Evolutionary conservation across 1,284 basidiomycete species (phyloP), one percentile per base, ranked within the genome.

Genomic region (Naganishia sp.): DNA sequence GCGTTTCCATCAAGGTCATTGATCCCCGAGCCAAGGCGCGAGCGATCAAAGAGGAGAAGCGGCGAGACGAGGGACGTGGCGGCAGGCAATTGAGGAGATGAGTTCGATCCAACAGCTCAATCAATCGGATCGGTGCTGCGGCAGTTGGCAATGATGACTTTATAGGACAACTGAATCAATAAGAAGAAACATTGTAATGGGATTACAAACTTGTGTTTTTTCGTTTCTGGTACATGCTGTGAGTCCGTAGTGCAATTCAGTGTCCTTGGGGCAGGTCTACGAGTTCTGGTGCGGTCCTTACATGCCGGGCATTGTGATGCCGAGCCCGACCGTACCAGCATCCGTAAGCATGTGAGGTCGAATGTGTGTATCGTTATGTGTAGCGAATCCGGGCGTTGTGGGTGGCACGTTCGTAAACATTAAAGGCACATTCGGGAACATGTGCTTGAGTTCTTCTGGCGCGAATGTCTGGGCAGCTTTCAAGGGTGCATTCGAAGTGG

Each of bases 11-110:
- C 21, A 61, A 80, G 78, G 78, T 80, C n/a, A 79, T 80, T 53
- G 78, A 80, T 66, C 77, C 78, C 6, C 69, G 77, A 47, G 77
- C 77, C 4, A 80, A 80, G 63, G 78, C 77, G 0, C 68, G 74
- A 11, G 72, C 75, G 43, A 46, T 80, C 5, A 72, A 71, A 6
- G 71, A 71, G 31, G 54, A 73, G 23, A 70, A 73, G 15, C 32
- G 47, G 18, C 47, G 47, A 28, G 58, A 51, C 43, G 49, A 61
- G 17, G 25, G 41, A 28, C 58, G 58, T n/a, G 58, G 47, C 18
- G n/a, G 31, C 42, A 31, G 58, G 39, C 58, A 47, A 25, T 23
- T 13, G 10, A 43, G 47, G 11, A 46, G 58, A 25, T 60, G 32
- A 21, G 7, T 39, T 9, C 13, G 7, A 39, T 10, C 2, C 35